A percentile compares a stretch with the other conserved stretches of the same genome.
phyloP scores from a whole-genome alignment of 2,329 filamentous ascomycete species.

The Karstenula rhodostoma region DNA sequence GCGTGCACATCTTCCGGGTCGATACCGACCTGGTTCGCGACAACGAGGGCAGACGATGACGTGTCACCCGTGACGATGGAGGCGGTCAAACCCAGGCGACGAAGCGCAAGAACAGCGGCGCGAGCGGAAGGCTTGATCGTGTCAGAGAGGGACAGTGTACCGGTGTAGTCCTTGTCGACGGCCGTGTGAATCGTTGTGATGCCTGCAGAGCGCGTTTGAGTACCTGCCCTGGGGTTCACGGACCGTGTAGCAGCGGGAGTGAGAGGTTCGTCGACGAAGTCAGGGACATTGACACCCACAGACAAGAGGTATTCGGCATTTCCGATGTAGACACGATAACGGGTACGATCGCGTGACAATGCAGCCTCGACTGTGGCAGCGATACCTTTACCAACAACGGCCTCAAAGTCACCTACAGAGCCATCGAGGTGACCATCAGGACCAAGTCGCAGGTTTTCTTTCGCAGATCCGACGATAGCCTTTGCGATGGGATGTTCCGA shows the following conservation, averaged over 20 bases:
- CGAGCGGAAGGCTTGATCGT: slow-evolving; percentile 88
- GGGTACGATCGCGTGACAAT: slow-evolving; percentile 69
- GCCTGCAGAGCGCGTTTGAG: slow-evolving; percentile 62
- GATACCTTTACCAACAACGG: slow-evolving; percentile 84
- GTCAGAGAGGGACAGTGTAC: slow-evolving; percentile 84
- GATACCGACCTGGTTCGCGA: slow-evolving; percentile 85
- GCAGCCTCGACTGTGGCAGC: slow-evolving; percentile 82
- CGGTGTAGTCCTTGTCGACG: slow-evolving; percentile 81
- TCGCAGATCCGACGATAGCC: slow-evolving; percentile 80
- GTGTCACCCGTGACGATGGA: slow-evolving; percentile 96
- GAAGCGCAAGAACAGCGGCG: slow-evolving; percentile 81
- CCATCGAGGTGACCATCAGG: slow-evolving; percentile 80
- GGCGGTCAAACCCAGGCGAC: slow-evolving; percentile 83
- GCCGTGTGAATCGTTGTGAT: slow-evolving; percentile 92
- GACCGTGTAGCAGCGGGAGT: slow-evolving; percentile 34
- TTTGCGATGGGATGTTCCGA: slow-evolving; percentile 97
- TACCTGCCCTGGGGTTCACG: slow-evolving; percentile 44
- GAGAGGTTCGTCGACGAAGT: slow-evolving; percentile 61
- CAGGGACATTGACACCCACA: slow-evolving; percentile 71
- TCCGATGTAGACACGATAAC: slow-evolving; percentile 83
- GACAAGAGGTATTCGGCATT: slow-evolving; percentile 80
- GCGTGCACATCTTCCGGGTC: slow-evolving; percentile 78
- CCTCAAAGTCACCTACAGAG: slow-evolving; percentile 83
- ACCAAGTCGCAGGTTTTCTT: slow-evolving; percentile 75
- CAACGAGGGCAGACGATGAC: slow-evolving; percentile 79